Evolutionary conservation across 495 filamentous ascomycete genomes (phyloP), one percentile per base, ranked within the genome.

Genomic region (Xylaria acuta): DNA sequence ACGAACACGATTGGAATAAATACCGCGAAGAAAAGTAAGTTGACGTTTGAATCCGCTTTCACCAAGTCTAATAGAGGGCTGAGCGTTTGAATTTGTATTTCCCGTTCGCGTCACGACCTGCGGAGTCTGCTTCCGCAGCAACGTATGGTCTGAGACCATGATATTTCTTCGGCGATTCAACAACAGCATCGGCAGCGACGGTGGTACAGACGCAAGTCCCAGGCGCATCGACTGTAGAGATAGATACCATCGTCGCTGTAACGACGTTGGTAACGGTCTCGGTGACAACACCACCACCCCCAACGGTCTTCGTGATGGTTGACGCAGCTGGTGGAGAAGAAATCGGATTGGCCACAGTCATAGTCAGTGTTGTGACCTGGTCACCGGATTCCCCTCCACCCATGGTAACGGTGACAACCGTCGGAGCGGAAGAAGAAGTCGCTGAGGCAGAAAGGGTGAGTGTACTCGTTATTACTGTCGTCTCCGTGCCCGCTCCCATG

Each of bases 331-430:
- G 47, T 32, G 18, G 20, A 38, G 45, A 64, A 51, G 36, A 69
- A 70, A 30, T 65, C 54, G 58, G 66, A 18, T 71, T 38, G 38
- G 49, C 59, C 20, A 54, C 38, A 34, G 75, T 78, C 71, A 72
- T 58, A 18, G 66, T 67, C 3, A 74, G 56, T n/a, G 71, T 73
- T 22, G 53, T 66, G 53, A 34, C 58, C 22, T 62, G 49, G 45
- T 40, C 45, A 32, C 69, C 71, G 30, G 22, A 34, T 5, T 68
- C 64, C 27, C 64, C 70, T 6, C 74, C 69, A 6, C 49, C 53
- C 16, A 75, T 70, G 36, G 73, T 77, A 30, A 72, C 62, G 7
- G 75, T 77, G n/a, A 75, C 69, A 30, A 73, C 60, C 11, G 41
- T 34, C 0, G 71, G 58, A 25, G 12, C 14, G 11, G 45, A 51